phyloP scores from a whole-genome alignment of 2,329 filamentous ascomycete species.

The Xylariaceae sp. region DNA sequence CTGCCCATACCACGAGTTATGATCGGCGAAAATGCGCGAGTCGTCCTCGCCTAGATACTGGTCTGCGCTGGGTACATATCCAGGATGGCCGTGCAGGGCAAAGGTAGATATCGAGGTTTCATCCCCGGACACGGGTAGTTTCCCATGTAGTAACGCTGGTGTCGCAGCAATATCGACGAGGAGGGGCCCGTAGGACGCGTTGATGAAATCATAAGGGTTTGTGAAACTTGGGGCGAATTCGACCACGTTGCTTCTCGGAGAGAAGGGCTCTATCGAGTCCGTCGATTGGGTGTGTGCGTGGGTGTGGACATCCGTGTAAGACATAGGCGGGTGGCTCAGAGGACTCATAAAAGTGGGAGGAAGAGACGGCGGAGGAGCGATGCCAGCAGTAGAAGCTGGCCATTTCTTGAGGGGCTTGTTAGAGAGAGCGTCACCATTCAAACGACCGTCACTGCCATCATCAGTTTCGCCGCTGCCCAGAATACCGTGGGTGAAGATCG shows the following conservation, averaged over 20 bases:
- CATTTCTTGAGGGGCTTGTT: constrained; percentile 9
- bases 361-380: not conserved
- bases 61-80: not conserved
- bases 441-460: not conserved
- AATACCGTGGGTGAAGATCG: not conserved
- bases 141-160: constrained; percentile 4
- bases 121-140: not conserved
- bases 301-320: constrained; percentile 13
- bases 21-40: not conserved
- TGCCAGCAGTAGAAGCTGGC: constrained; percentile 3
- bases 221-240: constrained; percentile 13
- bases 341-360: constrained; percentile 4
- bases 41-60: constrained; percentile 1
- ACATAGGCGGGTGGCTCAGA: constrained; percentile 9
- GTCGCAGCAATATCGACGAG: constrained; percentile 2
- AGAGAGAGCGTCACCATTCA: not conserved
- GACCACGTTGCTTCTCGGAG: constrained; percentile 7
- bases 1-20: constrained; percentile 7
- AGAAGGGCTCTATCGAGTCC: constrained; percentile 6
- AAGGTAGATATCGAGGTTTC: not conserved
- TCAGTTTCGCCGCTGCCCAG: not conserved
- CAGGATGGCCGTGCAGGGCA: constrained; percentile 5
- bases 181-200: constrained; percentile 5
- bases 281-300: constrained; percentile 7
- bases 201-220: constrained; percentile 5